phyloP scores from a whole-genome alignment of 805 yeast genomes.

The Blastobotrys parvus region DNA sequence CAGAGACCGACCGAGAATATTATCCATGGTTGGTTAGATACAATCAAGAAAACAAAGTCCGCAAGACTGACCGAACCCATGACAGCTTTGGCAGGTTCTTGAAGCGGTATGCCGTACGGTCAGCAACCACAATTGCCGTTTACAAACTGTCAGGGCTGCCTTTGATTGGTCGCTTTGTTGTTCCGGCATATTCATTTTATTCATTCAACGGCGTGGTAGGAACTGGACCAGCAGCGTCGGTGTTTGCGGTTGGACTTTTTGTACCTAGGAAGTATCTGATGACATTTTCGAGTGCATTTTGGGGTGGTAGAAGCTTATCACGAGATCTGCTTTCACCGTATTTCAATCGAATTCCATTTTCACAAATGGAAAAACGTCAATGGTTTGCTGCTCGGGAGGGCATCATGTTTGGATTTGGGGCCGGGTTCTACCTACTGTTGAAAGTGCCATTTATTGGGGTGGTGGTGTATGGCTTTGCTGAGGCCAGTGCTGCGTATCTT shows the following conservation, averaged over 20 bases:
- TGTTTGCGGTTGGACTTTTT: constrained; percentile 30
- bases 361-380: constrained; percentile 32
- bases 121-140: constrained; percentile 27
- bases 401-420: constrained; percentile 47
- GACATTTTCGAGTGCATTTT: constrained; percentile 35
- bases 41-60: constrained; percentile 1
- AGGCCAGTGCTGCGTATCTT: constrained; percentile 45
- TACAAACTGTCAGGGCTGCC: constrained; percentile 35
- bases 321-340: constrained; percentile 44
- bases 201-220: constrained; percentile 40
- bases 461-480: constrained; percentile 44
- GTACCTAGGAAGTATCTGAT: constrained; percentile 32
- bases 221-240: constrained; percentile 33
- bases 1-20: constrained; percentile 25
- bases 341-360: constrained; percentile 39
- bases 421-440: constrained; percentile 37
- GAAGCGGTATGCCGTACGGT: constrained; percentile 12
- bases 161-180: constrained; percentile 33
- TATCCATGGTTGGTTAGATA: constrained; percentile 14
- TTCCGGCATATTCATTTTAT: constrained; percentile 38
- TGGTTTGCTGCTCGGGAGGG: constrained; percentile 52
- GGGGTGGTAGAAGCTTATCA: constrained; percentile 39
- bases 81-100: constrained; percentile 9
- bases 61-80: not conserved
- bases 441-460: constrained; percentile 40